Percentiles rank a stretch among this genome's conserved stretches.
These are phyloP conservation scores for Obelidium mucronatum DNA, from an alignment of 192 early-diverging fungal genomes.

Conservation along the genomic window DNA sequence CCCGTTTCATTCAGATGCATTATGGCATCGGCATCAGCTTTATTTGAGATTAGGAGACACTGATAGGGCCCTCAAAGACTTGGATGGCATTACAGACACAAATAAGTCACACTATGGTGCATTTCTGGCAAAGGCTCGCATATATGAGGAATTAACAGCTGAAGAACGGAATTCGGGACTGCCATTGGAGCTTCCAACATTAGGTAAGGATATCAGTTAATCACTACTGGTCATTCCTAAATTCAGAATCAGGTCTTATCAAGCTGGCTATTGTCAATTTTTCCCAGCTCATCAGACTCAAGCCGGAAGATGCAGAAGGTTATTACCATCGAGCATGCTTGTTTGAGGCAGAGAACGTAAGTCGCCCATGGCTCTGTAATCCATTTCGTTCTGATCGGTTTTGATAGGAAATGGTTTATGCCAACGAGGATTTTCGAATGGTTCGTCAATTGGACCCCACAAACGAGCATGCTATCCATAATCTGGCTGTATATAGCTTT, in stretches of 20 bases:
- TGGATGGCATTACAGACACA: conserved; percentile 59
- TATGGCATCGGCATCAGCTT: conserved; percentile 63
- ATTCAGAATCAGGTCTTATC: conserved; percentile 40
- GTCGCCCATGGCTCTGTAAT: background rate
- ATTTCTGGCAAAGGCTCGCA: conserved; percentile 56
- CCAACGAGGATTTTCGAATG: conserved; percentile 62
- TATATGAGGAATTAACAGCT: conserved; percentile 54
- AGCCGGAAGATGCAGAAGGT: conserved; percentile 57
- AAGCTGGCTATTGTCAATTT: conserved; percentile 61
- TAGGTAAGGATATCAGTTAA: background rate
- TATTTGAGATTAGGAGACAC: conserved; percentile 48
- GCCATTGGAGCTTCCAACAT: background rate
- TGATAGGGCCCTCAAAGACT: conserved; percentile 53
- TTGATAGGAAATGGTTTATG: conserved; percentile 56
- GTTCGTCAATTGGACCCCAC: conserved; percentile 58
- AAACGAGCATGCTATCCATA: conserved; percentile 58
- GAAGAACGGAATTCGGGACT: too few species aligned
- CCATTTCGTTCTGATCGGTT: background rate
- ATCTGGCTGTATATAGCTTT: conserved; percentile 59
- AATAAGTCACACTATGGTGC: conserved; percentile 54
- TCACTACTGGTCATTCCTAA: background rate
- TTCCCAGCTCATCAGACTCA: conserved; percentile 61
- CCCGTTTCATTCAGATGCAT: conserved; percentile 60
- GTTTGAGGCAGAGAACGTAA: conserved; percentile 60
- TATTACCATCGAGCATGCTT: conserved; percentile 60